Base-by-base conservation (phyloP, 2,329 filamentous ascomycete species). In the Colletotrichum caudatum region DNA sequence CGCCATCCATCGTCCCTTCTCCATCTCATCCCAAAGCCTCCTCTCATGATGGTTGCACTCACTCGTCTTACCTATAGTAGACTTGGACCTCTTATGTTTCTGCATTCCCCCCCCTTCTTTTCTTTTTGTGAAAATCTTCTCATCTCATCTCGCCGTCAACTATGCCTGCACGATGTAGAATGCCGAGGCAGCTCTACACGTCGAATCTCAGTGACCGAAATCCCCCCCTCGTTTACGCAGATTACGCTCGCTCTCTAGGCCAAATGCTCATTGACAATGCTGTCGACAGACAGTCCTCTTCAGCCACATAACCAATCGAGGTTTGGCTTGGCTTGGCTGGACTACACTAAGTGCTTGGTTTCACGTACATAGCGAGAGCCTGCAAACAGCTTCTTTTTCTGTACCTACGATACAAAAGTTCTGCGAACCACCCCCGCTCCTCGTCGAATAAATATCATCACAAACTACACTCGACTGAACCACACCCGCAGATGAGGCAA, bases 141-240 rank as follows among this genome's bases (percentile, higher is more conserved):
- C 48, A 16, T 16, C 39, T 3, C 16, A 4, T 44, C 20, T 11
- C 46, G n/a, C 44, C n/a, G 3, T 1, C 46, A 23, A 23, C 23
- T 1, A 26, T 14, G 2, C 12, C 2, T 16, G n/a, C 7, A 0
- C 12, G 1, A 14, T 18, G 3, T 9, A 3, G 7, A 29, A 18
- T 9, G 14, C 1, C 16, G 23, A 51, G 23, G n/a, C 23, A 29
- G 23, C 23, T 29, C 50, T 26, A 14, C 50, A 29, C 16, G 6
- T 51, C 23, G 14, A 51, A 26, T 51, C 48, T 12, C 9, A 7
- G n/a, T 3, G 11, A 18, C 46, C 3, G 4, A 5, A 50, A 12
- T 11, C 7, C 48, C 23, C 48, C 23, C 48, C 5, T 26, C 48
- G 3, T 26, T 29, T 7, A 3, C 9, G 2, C 8, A 23, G 1